A percentile compares a stretch with the other conserved stretches of the same genome.
Conservation (phyloP, 2,329 filamentous ascomycete genomes). For the Sporothrix mexicana region DNA sequence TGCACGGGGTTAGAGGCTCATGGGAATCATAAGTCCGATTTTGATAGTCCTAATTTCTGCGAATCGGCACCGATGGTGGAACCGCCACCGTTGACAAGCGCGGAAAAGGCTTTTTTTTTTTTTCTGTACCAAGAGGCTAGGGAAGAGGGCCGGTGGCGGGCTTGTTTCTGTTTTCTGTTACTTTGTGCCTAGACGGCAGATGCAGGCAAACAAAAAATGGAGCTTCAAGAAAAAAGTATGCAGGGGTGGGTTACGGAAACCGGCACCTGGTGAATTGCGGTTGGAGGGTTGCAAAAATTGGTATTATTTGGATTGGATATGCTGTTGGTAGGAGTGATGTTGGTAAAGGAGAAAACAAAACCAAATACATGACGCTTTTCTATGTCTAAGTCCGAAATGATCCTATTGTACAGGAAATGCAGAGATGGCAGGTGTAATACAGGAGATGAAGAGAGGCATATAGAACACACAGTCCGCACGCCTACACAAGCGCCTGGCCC, state of each 20-base stretch:
- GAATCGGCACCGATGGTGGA: constrained; percentile 26
- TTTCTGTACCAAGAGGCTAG: background rate
- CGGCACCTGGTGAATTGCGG: background rate
- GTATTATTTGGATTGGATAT: background rate
- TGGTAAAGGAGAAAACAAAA: background rate
- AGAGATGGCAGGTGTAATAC: background rate
- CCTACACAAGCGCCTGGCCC: constrained; percentile 75
- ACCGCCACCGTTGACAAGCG: background rate
- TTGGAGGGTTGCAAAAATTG: background rate
- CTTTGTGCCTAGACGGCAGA: background rate
- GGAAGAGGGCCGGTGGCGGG: background rate
- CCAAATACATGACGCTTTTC: background rate
- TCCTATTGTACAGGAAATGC: background rate
- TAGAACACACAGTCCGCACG: background rate
- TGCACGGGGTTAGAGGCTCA: constrained; percentile 22
- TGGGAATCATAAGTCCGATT: background rate
- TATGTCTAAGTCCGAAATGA: background rate
- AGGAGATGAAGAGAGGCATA: background rate
- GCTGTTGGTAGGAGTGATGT: background rate
- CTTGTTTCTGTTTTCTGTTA: background rate
- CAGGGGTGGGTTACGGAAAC: background rate
- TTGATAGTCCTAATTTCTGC: background rate
- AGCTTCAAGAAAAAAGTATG: background rate
- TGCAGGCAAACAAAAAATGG: background rate
- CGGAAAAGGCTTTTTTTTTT: background rate